Evolutionary conservation across 805 yeast species (phyloP), one percentile per base, ranked within the genome.

Genomic region (Saccharomyces mikatae): DNA sequence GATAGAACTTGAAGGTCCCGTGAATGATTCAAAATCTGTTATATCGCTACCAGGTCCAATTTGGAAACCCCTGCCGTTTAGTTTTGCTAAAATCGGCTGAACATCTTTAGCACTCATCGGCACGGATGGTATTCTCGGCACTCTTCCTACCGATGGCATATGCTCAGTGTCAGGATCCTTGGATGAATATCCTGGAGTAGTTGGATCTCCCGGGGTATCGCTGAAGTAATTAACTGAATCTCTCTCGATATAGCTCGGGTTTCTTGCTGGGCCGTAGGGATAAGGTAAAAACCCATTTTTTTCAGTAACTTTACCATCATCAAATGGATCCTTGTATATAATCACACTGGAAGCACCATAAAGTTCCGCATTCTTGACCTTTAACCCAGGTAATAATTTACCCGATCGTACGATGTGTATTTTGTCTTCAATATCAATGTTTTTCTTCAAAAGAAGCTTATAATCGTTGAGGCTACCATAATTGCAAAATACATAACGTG

Each of bases 141-240:
- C 69, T 29, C 70, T 72, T 6, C 69, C 72, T 21, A 66, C 61
- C 0, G 83, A 79, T 21, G 75, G 66, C 3, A 66, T 55, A 49
- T 80, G 63, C 54, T 71, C 76, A 41, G 72, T 69, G 46, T 73
- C 64, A 6, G 64, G 64, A 13, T 56, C 58, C 30, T 77, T 78
- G 24, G 87, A 80, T 1, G 88, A 78, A 71, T 80, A 81, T 2
- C 88, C 89, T 6, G 89, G 88, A 1, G 90, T 84, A 0, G 90
- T 82, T 36, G 91, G 91, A 64, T 86, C 92, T 11, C 91, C 91
- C 0, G 90, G 89, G 51, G 76, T 75, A 31, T 79, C 80, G 2
- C 82, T 77, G 54, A 82, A 73, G 57, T 74, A 81, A 56, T 76
- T 81, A 0, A 80, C 83, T 8, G 87, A 77, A 2, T 83, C 86